phyloP scores from a whole-genome alignment of 306 rosid genomes.

The Quillaja saponaria region DNA sequence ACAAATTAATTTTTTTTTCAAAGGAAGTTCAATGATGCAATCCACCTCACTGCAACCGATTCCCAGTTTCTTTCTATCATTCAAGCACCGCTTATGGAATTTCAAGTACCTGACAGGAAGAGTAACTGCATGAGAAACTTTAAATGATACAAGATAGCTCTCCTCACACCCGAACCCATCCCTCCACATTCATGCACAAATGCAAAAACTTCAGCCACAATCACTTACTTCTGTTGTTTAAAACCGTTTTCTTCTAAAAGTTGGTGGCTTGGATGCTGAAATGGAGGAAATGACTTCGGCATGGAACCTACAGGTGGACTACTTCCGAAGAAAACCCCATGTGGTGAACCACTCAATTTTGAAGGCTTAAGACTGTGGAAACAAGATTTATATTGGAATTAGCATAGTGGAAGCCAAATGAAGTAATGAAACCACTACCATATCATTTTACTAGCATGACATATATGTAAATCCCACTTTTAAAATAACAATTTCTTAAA shows the following conservation, averaged over 20 bases:
- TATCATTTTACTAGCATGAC: constrained; percentile 17
- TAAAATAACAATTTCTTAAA: constrained; percentile 19
- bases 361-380: constrained; percentile 69
- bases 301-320: constrained; percentile 96
- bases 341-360: constrained; percentile 83
- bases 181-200: neutral
- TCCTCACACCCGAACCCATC: neutral
- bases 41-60: constrained; percentile 97
- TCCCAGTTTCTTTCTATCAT: constrained; percentile 91
- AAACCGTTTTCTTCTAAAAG: constrained; percentile 95
- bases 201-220: constrained; percentile 22
- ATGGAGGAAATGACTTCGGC: constrained; percentile 93
- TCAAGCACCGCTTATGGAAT: constrained; percentile 76
- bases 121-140: constrained; percentile 35
- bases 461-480: constrained; percentile 12
- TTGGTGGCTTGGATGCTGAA: constrained; percentile 99
- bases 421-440: constrained; percentile 13
- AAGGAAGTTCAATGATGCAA: constrained; percentile 30
- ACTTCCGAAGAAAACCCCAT: constrained; percentile 61
- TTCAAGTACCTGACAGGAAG: constrained; percentile 72
- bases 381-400: constrained; percentile 35
- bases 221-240: constrained; percentile 88
- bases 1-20: constrained; percentile 13
- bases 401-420: constrained; percentile 23
- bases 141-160: constrained; percentile 23